A percentile compares a stretch with the other conserved stretches of the same genome.
These are phyloP conservation scores for Diddensiella caesifluorescens DNA, from an alignment of 805 yeast genomes.

Conservation along the genomic window DNA sequence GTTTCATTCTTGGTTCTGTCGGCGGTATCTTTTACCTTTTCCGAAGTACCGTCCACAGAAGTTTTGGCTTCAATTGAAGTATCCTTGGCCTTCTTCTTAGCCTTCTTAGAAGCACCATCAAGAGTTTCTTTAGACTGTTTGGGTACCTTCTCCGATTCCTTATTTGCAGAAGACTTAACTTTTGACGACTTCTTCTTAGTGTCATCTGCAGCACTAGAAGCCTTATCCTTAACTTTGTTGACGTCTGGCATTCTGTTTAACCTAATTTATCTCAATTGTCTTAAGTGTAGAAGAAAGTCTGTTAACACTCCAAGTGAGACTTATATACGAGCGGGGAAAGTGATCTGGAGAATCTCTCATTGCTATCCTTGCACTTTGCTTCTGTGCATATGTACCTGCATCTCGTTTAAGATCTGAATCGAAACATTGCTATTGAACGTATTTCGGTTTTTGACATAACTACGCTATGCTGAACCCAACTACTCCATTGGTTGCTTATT, in stretches of 20 bases:
- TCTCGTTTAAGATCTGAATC: too few relatives aligned
- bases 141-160: neutral
- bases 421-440: too few relatives aligned
- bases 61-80: neutral
- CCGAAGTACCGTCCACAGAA: neutral
- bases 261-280: neutral
- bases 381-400: too few relatives aligned
- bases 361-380: neutral
- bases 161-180: neutral
- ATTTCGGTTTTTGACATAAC: too few relatives aligned
- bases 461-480: too few relatives aligned
- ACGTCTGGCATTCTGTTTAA: too few relatives aligned
- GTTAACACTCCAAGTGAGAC: neutral
- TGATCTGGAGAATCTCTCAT: neutral
- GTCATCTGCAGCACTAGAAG: neutral
- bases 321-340: neutral
- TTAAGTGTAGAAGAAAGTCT: neutral
- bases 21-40: neutral
- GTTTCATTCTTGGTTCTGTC: neutral
- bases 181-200: neutral
- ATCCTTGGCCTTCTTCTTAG: neutral
- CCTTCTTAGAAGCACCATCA: neutral
- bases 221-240: too few relatives aligned
- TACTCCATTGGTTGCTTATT: too few relatives aligned
- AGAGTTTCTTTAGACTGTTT: too few relatives aligned